A percentile compares a stretch with the other conserved stretches of the same genome.
These are phyloP conservation scores for Erysimum pusillum DNA, from an alignment of 441 rosid species.

Conservation along the genomic window DNA sequence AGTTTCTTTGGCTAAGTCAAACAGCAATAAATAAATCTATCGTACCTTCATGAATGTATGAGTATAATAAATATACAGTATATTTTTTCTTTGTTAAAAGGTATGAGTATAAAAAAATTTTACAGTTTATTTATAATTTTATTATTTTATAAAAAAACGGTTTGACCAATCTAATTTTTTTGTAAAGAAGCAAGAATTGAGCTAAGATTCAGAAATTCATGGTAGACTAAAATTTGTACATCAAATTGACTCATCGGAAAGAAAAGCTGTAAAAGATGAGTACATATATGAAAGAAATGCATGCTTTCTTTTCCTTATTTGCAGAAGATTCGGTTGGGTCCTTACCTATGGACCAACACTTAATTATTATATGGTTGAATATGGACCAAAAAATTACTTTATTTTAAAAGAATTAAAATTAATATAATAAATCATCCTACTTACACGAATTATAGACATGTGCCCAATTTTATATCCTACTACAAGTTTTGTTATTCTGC, in stretches of 20 bases:
- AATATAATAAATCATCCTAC: background rate
- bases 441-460: constrained; percentile 29
- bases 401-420: constrained; percentile 13
- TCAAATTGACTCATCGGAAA: constrained; percentile 6
- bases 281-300: constrained; percentile 36
- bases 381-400: constrained; percentile 41
- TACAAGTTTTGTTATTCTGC: constrained; percentile 6
- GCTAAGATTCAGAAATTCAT: constrained; percentile 4
- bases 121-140: no score
- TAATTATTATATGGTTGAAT: constrained; percentile 37
- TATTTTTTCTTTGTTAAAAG: no score
- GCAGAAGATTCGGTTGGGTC: constrained; percentile 47
- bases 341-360: constrained; percentile 44
- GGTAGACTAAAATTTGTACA: constrained; percentile 6
- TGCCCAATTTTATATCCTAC: constrained; percentile 16
- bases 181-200: background rate
- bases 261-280: constrained; percentile 36
- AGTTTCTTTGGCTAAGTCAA: background rate
- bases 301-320: constrained; percentile 11
- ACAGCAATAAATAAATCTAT: no score
- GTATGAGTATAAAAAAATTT: no score
- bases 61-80: no score
- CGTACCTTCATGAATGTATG: no score
- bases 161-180: no score
- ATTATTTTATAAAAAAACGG: no score